A percentile compares a stretch with the other conserved stretches of the same genome.
Conservation (phyloP, 352 stramenopile genomes). For the Blastocystis sp. region DNA sequence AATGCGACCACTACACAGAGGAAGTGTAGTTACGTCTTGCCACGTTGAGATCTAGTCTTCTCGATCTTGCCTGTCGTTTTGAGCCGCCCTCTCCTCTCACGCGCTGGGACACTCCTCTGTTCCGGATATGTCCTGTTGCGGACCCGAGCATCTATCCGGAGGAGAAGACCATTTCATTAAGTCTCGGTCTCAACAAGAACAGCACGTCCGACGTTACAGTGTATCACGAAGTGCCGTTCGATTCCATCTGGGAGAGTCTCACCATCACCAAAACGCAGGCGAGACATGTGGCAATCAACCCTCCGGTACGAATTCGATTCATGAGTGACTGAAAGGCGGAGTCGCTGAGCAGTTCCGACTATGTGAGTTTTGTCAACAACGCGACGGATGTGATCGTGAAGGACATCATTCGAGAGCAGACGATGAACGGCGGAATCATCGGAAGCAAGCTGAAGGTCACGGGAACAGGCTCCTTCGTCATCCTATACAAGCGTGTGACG, state of each 20-base stretch:
- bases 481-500: constrained; percentile 34
- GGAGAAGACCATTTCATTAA: not conserved
- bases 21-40: not conserved
- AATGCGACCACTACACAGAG: constrained; percentile 15
- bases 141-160: not conserved
- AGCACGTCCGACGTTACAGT: not conserved
- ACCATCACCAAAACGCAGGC: constrained; percentile 2
- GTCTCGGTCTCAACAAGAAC: constrained; percentile 19
- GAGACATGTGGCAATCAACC: constrained; percentile 33
- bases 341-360: constrained; percentile 20
- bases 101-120: constrained; percentile 48
- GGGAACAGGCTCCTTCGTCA: not conserved
- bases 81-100: constrained; percentile 52
- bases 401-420: constrained; percentile 28
- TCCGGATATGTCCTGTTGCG: constrained; percentile 18
- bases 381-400: constrained; percentile 30
- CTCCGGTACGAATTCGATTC: not conserved
- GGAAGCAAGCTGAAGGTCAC: constrained; percentile 41
- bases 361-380: constrained; percentile 24
- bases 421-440: constrained; percentile 16
- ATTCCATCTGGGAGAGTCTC: constrained; percentile 31
- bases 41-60: not conserved
- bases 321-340: not conserved
- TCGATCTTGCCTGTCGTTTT: constrained; percentile 38
- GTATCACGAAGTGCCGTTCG: not conserved